A percentile compares a stretch with the other conserved stretches of the same genome.
Conservation (phyloP, 2,329 filamentous ascomycete genomes). For the Aureobasidium vineae region DNA sequence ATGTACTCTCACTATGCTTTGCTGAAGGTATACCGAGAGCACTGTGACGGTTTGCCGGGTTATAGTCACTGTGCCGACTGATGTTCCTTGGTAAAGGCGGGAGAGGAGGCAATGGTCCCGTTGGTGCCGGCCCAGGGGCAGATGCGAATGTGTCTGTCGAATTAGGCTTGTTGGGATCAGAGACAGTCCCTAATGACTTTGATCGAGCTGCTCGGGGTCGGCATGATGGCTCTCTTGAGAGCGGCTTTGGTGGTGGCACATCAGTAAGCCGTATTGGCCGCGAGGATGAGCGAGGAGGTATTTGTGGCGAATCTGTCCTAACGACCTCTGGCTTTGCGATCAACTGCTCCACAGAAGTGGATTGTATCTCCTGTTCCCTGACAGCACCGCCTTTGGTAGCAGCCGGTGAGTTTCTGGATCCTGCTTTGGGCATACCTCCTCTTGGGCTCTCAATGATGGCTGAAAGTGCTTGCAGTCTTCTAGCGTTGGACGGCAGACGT, state of each 20-base stretch:
- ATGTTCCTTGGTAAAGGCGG: conserved; percentile 36
- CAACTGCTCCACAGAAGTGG: conserved; percentile 29
- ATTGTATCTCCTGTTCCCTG: background rate
- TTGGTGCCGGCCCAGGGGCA: conserved; percentile 41
- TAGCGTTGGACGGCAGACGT: conserved; percentile 9
- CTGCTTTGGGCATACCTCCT: conserved; percentile 28
- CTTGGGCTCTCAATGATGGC: conserved; percentile 45
- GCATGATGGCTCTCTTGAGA: background rate
- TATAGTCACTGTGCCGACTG: conserved; percentile 32
- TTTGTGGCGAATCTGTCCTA: background rate
- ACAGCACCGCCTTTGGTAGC: conserved; percentile 9
- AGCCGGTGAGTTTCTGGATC: background rate
- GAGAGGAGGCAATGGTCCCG: conserved; percentile 45
- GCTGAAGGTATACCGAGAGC: conserved; percentile 14
- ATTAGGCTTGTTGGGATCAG: conserved; percentile 28
- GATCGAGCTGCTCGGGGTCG: conserved; percentile 30
- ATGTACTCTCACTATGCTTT: conserved; percentile 12
- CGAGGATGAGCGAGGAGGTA: conserved; percentile 8
- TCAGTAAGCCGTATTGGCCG: conserved; percentile 1
- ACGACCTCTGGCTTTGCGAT: conserved; percentile 29
- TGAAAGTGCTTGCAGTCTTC: conserved; percentile 33
- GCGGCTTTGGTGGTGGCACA: conserved; percentile 27
- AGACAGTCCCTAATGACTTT: conserved; percentile 34
- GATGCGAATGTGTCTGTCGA: conserved; percentile 28
- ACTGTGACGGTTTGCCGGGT: conserved; percentile 15